Conservation (phyloP, 139 green algal genomes). For the Tetratostichococcus sp. region DNA sequence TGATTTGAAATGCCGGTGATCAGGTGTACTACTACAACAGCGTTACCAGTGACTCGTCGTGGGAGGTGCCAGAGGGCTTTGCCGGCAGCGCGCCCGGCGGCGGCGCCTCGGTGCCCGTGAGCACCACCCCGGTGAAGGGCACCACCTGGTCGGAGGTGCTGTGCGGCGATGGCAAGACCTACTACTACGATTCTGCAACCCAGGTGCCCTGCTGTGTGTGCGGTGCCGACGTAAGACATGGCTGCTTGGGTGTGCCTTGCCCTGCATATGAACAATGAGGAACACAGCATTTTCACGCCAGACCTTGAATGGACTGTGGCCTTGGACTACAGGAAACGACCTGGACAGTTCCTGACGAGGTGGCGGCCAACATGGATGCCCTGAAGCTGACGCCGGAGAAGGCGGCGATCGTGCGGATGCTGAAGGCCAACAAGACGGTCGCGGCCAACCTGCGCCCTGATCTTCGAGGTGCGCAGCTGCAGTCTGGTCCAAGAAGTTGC, state of each 20-base stretch:
- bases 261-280: too few species aligned
- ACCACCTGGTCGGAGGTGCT: conserved; percentile 79
- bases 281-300: too few species aligned
- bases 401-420: conserved; percentile 29
- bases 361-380: not conserved
- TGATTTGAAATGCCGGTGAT: not conserved
- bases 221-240: too few species aligned
- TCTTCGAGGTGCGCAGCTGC: not conserved
- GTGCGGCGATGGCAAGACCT: conserved; percentile 67
- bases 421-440: conserved; percentile 27
- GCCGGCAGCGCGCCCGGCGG: conserved; percentile 20
- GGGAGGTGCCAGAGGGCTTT: conserved; percentile 48
- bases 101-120: conserved; percentile 17
- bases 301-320: too few species aligned
- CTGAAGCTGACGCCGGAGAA: conserved; percentile 24
- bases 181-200: conserved; percentile 63
- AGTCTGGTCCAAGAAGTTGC: not conserved
- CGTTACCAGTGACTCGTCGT: conserved; percentile 52
- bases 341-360: conserved; percentile 56
- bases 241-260: too few species aligned
- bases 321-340: conserved; percentile 41
- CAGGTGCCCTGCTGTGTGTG: not conserved
- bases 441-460: conserved; percentile 5
- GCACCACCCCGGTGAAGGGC: conserved; percentile 34
- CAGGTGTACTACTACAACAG: conserved; percentile 77